phyloP scores from a whole-genome alignment of 306 rosid genomes.

The Vigna nakashimae region DNA sequence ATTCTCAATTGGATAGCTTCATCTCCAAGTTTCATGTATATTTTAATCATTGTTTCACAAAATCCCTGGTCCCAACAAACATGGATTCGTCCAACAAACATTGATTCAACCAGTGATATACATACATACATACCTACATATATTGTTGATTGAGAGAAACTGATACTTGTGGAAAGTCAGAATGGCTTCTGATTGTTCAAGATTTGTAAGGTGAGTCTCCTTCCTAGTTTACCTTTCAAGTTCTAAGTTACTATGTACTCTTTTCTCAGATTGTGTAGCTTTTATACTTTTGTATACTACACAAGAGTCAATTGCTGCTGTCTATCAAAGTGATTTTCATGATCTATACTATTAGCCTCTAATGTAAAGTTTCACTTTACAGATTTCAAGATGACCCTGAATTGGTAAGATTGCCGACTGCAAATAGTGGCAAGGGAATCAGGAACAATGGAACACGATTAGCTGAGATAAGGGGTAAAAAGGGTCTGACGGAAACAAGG shows the following conservation, averaged over 20 bases:
- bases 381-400: conserved; percentile 62
- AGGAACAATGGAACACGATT: conserved; percentile 54
- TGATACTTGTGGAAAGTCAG: conserved; percentile 34
- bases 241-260: conserved; percentile 1
- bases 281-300: neutral
- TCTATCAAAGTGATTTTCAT: neutral
- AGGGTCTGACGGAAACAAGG: conserved; percentile 36
- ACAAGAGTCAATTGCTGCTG: conserved; percentile 8
- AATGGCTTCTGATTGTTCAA: conserved; percentile 72
- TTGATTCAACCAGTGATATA: neutral
- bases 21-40: conserved; percentile 42
- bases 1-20: conserved; percentile 43
- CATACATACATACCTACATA: neutral
- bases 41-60: conserved; percentile 48
- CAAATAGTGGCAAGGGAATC: conserved; percentile 22
- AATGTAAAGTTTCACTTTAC: conserved; percentile 23
- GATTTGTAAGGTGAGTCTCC: conserved; percentile 67
- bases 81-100: neutral
- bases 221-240: conserved; percentile 3
- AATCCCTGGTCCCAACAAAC: conserved; percentile 48
- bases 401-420: conserved; percentile 23
- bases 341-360: conserved; percentile 15
- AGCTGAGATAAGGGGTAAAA: conserved; percentile 44
- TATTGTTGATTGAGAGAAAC: conserved; percentile 41
- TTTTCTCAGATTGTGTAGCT: neutral